A percentile compares a stretch with the other conserved stretches of the same genome.
Evolutionary conservation across 2,329 filamentous ascomycete genomes (phyloP).

Genomic region (Botrytis galanthina): DNA sequence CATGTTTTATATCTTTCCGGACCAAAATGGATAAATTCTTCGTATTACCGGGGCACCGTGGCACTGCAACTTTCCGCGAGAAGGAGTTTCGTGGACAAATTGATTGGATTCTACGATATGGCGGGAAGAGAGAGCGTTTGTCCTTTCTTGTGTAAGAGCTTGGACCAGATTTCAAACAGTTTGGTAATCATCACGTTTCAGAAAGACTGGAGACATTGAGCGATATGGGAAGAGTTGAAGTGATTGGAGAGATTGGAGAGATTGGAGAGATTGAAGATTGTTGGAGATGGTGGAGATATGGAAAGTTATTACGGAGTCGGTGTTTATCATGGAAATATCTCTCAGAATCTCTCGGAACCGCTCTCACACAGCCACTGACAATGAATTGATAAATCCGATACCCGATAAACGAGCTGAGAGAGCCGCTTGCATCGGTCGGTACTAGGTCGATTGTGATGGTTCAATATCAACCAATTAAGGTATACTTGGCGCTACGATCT

Average conservation of each 20-base stretch:
- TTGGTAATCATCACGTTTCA: slow-evolving; percentile 1
- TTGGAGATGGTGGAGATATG: background rate
- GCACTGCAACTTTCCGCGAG: background rate
- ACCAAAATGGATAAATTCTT: background rate
- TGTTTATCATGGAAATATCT: background rate
- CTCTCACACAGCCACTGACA: background rate
- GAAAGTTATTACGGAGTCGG: background rate
- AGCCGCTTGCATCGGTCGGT: background rate
- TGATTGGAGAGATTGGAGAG: background rate
- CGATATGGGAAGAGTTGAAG: background rate
- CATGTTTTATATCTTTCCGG: background rate
- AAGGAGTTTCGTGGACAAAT: background rate
- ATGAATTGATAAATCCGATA: background rate
- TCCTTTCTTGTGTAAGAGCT: background rate
- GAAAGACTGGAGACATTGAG: background rate
- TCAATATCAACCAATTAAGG: background rate
- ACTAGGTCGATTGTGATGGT: background rate
- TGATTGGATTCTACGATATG: background rate
- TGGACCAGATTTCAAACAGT: background rate
- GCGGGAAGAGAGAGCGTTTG: background rate
- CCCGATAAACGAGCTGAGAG: slow-evolving; percentile 6
- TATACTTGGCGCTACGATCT: background rate
- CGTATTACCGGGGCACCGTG: background rate
- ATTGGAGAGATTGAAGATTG: background rate
- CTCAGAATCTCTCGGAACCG: background rate